Evolutionary conservation across 805 yeast genomes (phyloP), one percentile per base, ranked within the genome.

Genomic region (Metschnikowia sp.): DNA sequence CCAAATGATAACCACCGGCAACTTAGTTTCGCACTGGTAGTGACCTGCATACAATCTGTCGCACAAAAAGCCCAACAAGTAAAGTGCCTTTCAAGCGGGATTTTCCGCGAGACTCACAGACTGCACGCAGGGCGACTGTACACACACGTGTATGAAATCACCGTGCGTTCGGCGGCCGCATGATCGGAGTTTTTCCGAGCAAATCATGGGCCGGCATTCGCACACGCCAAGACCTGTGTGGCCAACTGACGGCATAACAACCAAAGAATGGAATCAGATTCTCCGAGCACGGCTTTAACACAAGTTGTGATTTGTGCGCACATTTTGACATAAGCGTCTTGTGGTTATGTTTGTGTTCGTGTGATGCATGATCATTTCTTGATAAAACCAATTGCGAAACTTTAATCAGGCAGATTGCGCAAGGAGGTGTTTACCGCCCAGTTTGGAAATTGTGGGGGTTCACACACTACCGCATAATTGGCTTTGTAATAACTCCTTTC

Each of bases 51-150:
- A 15, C 10, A 37, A 31, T 31, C 4, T 10, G 9, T n/a, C 29
- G 39, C 42, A 37, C 26, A 11, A 32, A 30, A 22, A 32, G 32
- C 49, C 49, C 49, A 45, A 45, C 49, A 45, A 45, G 41, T 32
- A 11, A 15, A 13, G 18, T 19, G 39, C 32, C 30, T 29, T 22
- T 10, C 38, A 31, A 22, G 22, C 22, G 22, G 22, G 22, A 22
- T 22, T 22, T 22, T 22, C 22, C 22, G 22, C 22, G 22, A 22
- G 22, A 22, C 22, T 22, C 22, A 2, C 6, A 22, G 22, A 12
- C 36, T 36, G 45, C 40, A 42, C 28, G 37, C 40, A 31, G 26
- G n/a, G 4, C 12, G 12, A 29, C 26, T 22, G 22, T 22, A 35
- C 44, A 39, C 44, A 41, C 44, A 35, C 44, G 15, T 35, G 35